These are phyloP conservation scores for Parastagonospora nodorum DNA, from an alignment of 2,329 filamentous ascomycete species.

Conservation along the genomic window DNA sequence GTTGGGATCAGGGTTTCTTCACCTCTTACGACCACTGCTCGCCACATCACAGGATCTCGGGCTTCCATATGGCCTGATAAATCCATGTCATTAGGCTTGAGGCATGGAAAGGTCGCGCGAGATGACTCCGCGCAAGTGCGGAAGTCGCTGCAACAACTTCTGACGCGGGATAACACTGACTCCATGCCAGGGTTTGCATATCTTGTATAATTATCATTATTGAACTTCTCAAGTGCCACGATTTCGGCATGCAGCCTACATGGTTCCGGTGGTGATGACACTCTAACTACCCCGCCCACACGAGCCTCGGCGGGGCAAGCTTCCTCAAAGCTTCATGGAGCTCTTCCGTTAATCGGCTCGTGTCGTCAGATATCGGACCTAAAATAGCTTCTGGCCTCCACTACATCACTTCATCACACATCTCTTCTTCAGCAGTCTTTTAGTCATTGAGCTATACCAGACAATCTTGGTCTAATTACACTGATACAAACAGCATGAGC, in stretches of 20 bases:
- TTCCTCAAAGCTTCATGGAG: constrained; percentile 15
- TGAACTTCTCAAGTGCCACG: background rate
- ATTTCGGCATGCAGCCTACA: constrained; percentile 11
- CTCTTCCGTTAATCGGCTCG: constrained; percentile 4
- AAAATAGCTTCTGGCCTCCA: background rate
- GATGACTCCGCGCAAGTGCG: too few relatives aligned
- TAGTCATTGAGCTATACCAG: background rate
- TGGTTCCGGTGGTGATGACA: constrained; percentile 1
- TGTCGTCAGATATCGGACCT: constrained; percentile 16
- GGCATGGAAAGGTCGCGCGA: too few relatives aligned
- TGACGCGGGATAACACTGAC: background rate
- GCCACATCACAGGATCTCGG: background rate
- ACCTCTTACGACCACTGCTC: background rate
- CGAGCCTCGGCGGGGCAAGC: constrained; percentile 32
- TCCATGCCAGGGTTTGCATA: background rate
- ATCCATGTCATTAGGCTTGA: too few relatives aligned
- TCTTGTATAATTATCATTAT: background rate
- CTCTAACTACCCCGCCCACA: constrained; percentile 22
- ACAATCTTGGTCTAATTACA: background rate
- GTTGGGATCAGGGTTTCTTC: background rate
- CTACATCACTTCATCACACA: background rate
- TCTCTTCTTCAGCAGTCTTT: background rate
- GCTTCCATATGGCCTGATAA: too few relatives aligned
- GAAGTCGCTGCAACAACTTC: too few relatives aligned
- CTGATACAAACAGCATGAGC: constrained; percentile 17